Base-by-base conservation (phyloP, 2,329 filamentous ascomycete genomes). In the Balansia obtecta region DNA sequence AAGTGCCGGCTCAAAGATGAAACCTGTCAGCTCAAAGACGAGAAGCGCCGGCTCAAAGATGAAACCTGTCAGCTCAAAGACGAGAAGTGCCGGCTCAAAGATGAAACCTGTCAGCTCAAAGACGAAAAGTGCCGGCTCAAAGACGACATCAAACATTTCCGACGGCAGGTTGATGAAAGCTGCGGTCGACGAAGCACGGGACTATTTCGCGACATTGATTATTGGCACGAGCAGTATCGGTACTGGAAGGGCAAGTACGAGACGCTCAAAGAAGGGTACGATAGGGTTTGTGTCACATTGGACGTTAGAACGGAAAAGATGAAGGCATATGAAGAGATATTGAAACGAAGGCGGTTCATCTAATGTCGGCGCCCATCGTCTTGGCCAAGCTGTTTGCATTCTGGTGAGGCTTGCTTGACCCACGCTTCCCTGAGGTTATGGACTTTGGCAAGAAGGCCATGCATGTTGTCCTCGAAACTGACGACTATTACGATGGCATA, bases 51-150 rank as follows among this genome's bases (percentile, higher is more conserved):
- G 16, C 63, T 74, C 38, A 55, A 59, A 18, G 58, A 56, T 49
- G 58, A 66, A 46, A 68, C 66, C 52, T 58, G 63, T 39, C 53
- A 56, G 3, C 60, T 72, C 32, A 45, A 34, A 10, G 44, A 55
- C 53, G 37, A 74, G 46, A 68, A 67, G 52, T 58, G 63, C 40
- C 53, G 56, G 3, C 60, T 72, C 32, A 45, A 34, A 12, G 44
- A 56, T 53, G 37, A 74, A 46, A 68, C 66, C 52, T 58, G 63
- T 39, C 53, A 56, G 3, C 60, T 72, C 32, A 55, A 56, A 13
- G 60, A 58, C 2, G 69, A 73, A 39, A 69, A 67, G 49, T 57
- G 59, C 9, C 57, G 60, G 16, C 63, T 74, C 38, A 55, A 59
- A 18, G 58, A 56, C 48, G 58, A 66, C 32, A 50, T 71, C 20